Percentiles rank a stretch among this genome's conserved stretches.
phyloP scores from a whole-genome alignment of 768 basidiomycete genomes.

The Collybia nuda region DNA sequence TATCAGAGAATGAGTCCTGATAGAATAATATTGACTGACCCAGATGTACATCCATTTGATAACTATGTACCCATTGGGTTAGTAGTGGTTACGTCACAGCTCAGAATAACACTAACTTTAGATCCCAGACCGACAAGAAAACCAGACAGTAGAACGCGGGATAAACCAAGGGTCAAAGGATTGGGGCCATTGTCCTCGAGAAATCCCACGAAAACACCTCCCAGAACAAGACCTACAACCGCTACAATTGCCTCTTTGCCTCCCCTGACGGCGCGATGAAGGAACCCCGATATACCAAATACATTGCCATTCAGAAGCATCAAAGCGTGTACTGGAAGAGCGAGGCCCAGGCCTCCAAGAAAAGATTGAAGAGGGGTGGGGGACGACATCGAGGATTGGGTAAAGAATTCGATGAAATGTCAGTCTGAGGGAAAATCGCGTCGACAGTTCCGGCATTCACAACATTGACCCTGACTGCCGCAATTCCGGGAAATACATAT shows the following conservation, averaged over 20 bases:
- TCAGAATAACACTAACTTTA: slow-evolving; percentile 34
- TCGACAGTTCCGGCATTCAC: background rate
- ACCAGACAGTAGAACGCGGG: slow-evolving; percentile 42
- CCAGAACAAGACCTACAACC: slow-evolving; percentile 46
- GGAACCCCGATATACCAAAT: slow-evolving; percentile 63
- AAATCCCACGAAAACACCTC: slow-evolving; percentile 43
- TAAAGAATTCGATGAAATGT: slow-evolving; percentile 1
- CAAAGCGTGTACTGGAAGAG: slow-evolving; percentile 51
- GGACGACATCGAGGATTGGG: slow-evolving; percentile 28
- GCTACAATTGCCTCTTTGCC: slow-evolving; percentile 39
- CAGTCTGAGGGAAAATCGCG: background rate
- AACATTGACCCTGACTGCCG: too few species aligned
- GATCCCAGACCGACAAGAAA: slow-evolving; percentile 59
- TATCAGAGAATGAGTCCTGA: background rate
- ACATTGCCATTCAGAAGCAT: slow-evolving; percentile 53
- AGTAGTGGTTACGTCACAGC: slow-evolving; percentile 7
- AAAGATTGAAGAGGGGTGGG: slow-evolving; percentile 52
- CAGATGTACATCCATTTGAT: slow-evolving; percentile 65
- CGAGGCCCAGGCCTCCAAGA: slow-evolving; percentile 52
- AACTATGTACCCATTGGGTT: slow-evolving; percentile 30
- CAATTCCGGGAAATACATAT: too few species aligned
- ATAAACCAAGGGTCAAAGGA: slow-evolving; percentile 21
- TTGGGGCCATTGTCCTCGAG: slow-evolving; percentile 35
- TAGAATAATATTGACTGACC: slow-evolving; percentile 29
- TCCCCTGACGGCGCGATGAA: slow-evolving; percentile 50